Conservation (phyloP, 2,329 filamentous ascomycete genomes). For the Aspergillus felis region DNA sequence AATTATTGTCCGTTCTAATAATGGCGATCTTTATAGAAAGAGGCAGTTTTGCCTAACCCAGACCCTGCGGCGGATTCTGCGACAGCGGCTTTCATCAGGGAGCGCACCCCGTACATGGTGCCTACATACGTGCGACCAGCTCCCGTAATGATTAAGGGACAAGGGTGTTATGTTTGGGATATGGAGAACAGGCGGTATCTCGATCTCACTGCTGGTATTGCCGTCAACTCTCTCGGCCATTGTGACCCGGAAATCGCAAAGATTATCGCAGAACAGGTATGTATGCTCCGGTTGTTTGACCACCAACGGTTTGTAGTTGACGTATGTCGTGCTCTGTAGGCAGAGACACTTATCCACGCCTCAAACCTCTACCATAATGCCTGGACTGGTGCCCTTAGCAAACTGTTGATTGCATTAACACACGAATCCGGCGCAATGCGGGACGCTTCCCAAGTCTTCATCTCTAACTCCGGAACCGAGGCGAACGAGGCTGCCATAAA, state of each 20-base stretch:
- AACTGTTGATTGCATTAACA: constrained; percentile 79
- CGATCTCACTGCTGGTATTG: constrained; percentile 94
- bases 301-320: constrained; percentile 4
- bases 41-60: constrained; percentile 58
- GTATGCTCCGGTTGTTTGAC: constrained; percentile 7
- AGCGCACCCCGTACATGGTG: constrained; percentile 85
- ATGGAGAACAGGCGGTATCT: constrained; percentile 84
- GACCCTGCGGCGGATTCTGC: constrained; percentile 71
- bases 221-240: constrained; percentile 89
- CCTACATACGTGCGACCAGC: constrained; percentile 88
- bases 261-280: constrained; percentile 73
- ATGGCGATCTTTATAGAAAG: constrained; percentile 33
- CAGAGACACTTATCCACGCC: constrained; percentile 77
- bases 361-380: constrained; percentile 97
- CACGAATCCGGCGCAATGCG: constrained; percentile 75
- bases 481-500: constrained; percentile 98
- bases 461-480: constrained; percentile 95
- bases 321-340: constrained; percentile 36
- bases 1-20: neutral
- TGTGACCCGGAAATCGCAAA: constrained; percentile 74
- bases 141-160: constrained; percentile 82
- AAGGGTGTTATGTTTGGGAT: constrained; percentile 87
- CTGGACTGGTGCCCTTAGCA: constrained; percentile 86
- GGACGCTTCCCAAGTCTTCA: constrained; percentile 73
- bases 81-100: constrained; percentile 69